Evolutionary conservation across 2,329 filamentous ascomycete species (phyloP), one percentile per base, ranked within the genome.

Genomic region (Pseudogymnoascus sp.): DNA sequence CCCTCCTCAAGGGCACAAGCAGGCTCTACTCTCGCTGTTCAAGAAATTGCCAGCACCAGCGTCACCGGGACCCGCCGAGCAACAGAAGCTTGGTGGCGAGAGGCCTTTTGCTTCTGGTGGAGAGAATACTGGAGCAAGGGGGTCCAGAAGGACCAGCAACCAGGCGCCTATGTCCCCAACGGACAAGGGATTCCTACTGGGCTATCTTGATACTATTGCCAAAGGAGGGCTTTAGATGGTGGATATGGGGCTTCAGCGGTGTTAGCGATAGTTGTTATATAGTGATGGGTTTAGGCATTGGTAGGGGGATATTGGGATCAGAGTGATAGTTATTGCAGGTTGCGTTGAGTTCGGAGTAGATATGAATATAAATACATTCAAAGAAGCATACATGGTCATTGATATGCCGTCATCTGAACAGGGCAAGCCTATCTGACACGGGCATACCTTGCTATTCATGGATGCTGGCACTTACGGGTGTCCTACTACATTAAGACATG

Each of bases 131-230:
- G 51, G 51, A 57, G 51, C 51, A n/a, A 18, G 11, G 29, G 10
- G 18, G 16, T 2, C 73, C 1, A 67, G 69, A 39, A 76, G 79
- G 42, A 77, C 80, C 10, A 78, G 78, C 16, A 83, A 79, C 66
- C 78, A 82, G 70, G 79, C 80, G 34, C 78, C 83, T 11, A 85
- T 86, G 51, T 88, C 87, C 3, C 83, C 89, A 0, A 87, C 85
- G 0, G 87, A 95, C 68, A 87, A 89, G 71, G 86, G 81, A 14
- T 95, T 95, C 70, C 76, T 96, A 71, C 79, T 95, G 61, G 87
- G 84, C 8, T 95, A 91, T 72, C 76, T 96, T 69, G 84, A 90
- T 67, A 79, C 79, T 64, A 67, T 73, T 57, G 68, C 71, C 40
- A 73, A 65, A 36, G 51, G 51, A 10, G 51, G 51, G 7, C 51